Conservation (phyloP, 768 basidiomycete species). For the Lactifluus volemus region DNA sequence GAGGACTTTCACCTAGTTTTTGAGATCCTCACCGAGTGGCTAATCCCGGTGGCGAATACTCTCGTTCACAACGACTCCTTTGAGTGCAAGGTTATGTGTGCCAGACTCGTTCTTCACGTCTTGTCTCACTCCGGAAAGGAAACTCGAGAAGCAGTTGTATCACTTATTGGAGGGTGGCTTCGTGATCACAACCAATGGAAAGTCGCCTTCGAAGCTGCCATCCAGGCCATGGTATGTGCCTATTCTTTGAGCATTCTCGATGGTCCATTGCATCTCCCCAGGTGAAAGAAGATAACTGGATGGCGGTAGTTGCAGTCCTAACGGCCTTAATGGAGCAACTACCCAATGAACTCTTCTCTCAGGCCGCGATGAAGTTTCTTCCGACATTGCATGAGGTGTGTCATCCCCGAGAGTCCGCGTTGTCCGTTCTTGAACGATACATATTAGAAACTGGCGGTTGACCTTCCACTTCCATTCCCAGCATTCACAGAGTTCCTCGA, state of each 20-base stretch:
- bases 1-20: conserved; percentile 29
- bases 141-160: conserved; percentile 17
- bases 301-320: conserved; percentile 32
- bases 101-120: conserved; percentile 36
- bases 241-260: not conserved
- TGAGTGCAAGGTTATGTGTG: conserved; percentile 34
- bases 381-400: conserved; percentile 46
- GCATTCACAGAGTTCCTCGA: conserved; percentile 44
- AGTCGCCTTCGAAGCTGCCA: conserved; percentile 14
- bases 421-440: not conserved
- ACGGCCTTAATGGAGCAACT: conserved; percentile 35
- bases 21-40: conserved; percentile 34
- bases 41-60: conserved; percentile 41
- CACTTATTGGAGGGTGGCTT: conserved; percentile 29
- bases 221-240: conserved; percentile 7
- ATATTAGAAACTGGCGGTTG: conserved; percentile 38
- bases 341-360: conserved; percentile 40
- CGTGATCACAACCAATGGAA: conserved; percentile 3
- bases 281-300: conserved; percentile 39
- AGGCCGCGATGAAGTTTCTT: conserved; percentile 33
- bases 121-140: conserved; percentile 22
- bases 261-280: conserved; percentile 15
- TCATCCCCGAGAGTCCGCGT: not conserved
- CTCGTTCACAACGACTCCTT: conserved; percentile 26
- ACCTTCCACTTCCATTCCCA: conserved; percentile 39